Evolutionary conservation across 352 stramenopile genomes (phyloP), one percentile per base, ranked within the genome.

Genomic region (Phytophthora cryptogea): DNA sequence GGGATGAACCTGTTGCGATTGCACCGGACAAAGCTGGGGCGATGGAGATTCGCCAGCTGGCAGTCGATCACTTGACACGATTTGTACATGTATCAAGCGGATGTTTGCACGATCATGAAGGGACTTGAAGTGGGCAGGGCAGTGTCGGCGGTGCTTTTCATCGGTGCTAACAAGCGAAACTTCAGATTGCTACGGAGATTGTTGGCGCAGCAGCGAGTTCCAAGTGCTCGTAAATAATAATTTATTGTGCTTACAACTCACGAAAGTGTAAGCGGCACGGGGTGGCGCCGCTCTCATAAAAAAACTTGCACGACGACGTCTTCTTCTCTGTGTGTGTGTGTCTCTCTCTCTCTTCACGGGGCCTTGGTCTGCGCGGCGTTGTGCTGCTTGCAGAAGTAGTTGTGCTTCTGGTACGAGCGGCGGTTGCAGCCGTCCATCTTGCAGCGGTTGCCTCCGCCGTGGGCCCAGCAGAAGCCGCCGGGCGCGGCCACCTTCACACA

Each of bases 341-440:
- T n/a, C n/a, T n/a, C n/a, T 47, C 76, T 67, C 44, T 78, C 63
- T 17, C 43, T 60, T 70, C 56, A 70, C 37, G 56, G 44, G 5
- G 39, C 31, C 33, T 66, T 63, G 5, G 32, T 36, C 35, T 56
- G 53, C 14, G 51, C 8, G 14, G 16, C 60, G 35, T 68, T 78
- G 68, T 90, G 80, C 58, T 90, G 78, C 54, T 83, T 86, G 74
- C 80, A 87, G 31, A 74, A 85, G 66, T 88, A 85, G 53, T 83
- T 69, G 64, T 83, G 77, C 35, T 85, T 86, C 51, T 88, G 73
- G 56, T 88, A 88, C 40, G 79, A 83, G 20, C 77, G 80, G 32
- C 80, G 79, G 53, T 88, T 83, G 73, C 83, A 92, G 49, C 77
- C 77, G 10, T 85, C 75, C 46, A 84, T 61, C 41, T 75, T 83